phyloP scores from a whole-genome alignment of 805 yeast species.

The Candida nanaspora region DNA sequence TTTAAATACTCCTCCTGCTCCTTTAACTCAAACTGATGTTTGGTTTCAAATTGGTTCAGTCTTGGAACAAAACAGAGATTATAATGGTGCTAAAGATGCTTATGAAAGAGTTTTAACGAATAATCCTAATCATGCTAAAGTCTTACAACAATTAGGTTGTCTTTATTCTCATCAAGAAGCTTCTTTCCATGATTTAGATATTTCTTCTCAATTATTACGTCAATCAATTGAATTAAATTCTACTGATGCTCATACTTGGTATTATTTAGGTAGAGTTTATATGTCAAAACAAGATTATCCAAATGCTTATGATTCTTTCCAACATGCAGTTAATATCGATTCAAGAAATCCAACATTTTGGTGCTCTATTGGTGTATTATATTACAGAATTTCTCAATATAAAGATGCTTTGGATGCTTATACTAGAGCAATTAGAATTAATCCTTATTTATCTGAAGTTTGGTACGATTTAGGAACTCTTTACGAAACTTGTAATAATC shows the following conservation, averaged over 20 bases:
- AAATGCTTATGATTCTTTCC: slow-evolving; percentile 96
- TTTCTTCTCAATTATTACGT: slow-evolving; percentile 73
- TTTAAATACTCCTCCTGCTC: slow-evolving; percentile 85
- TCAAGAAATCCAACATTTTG: slow-evolving; percentile 97
- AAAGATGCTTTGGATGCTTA: slow-evolving; percentile 97
- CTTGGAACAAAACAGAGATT: slow-evolving; percentile 87
- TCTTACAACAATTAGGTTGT: slow-evolving; percentile 92
- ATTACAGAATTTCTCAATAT: slow-evolving; percentile 93
- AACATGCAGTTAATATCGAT: slow-evolving; percentile 96
- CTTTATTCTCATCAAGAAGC: slow-evolving; percentile 72
- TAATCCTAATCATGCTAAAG: slow-evolving; percentile 93
- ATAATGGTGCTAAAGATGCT: slow-evolving; percentile 88
- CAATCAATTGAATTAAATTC: slow-evolving; percentile 87
- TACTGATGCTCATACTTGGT: slow-evolving; percentile 95
- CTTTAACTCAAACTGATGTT: slow-evolving; percentile 92
- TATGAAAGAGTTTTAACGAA: slow-evolving; percentile 87
- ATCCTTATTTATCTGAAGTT: slow-evolving; percentile 94
- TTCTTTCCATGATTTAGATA: slow-evolving; percentile 70
- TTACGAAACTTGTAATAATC: slow-evolving; percentile 96
- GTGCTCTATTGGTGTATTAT: slow-evolving; percentile 93
- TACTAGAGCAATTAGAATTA: slow-evolving; percentile 90
- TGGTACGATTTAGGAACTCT: slow-evolving; percentile 98
- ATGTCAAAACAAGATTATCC: slow-evolving; percentile 94
- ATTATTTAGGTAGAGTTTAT: slow-evolving; percentile 91
- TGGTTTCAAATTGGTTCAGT: slow-evolving; percentile 99